A percentile compares a stretch with the other conserved stretches of the same genome.
These are phyloP conservation scores for Amanita phalloides DNA, from an alignment of 768 basidiomycete species.

Conservation along the genomic window DNA sequence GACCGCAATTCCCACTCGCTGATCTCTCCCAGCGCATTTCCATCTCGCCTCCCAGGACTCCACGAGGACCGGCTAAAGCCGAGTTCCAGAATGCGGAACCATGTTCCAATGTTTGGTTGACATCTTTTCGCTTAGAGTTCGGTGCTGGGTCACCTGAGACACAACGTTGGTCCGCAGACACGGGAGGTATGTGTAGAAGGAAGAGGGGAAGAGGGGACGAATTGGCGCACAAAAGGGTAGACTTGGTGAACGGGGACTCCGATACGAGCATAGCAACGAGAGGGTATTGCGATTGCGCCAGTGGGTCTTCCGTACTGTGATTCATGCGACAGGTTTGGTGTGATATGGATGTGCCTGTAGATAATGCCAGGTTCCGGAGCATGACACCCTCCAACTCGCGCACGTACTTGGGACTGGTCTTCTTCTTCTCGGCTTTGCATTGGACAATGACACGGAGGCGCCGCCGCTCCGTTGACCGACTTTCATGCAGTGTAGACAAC, in stretches of 20 bases:
- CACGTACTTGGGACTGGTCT: constrained; percentile 67
- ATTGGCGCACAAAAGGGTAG: constrained; percentile 57
- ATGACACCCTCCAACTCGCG: constrained; percentile 90
- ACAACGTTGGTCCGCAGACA: constrained; percentile 4
- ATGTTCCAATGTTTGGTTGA: constrained; percentile 14
- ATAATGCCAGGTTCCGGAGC: constrained; percentile 30
- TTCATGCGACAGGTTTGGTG: neutral
- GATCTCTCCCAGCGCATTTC: constrained; percentile 61
- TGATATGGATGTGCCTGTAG: neutral
- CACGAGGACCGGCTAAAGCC: constrained; percentile 42
- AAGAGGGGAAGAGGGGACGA: constrained; percentile 73
- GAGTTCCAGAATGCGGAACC: constrained; percentile 61
- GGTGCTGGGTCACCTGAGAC: neutral
- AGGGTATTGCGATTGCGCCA: constrained; percentile 16
- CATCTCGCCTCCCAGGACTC: constrained; percentile 47
- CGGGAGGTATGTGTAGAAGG: constrained; percentile 63
- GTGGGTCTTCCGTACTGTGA: neutral
- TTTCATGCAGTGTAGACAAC: neutral
- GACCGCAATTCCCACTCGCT: constrained; percentile 16
- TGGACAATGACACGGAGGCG: constrained; percentile 74
- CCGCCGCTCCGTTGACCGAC: constrained; percentile 18
- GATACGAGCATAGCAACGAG: constrained; percentile 73
- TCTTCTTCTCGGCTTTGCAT: constrained; percentile 87
- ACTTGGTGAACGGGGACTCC: constrained; percentile 67
- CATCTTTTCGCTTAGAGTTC: neutral